These are phyloP conservation scores for Mixia osmundae DNA, from an alignment of 1,284 basidiomycete genomes.

Conservation along the genomic window DNA sequence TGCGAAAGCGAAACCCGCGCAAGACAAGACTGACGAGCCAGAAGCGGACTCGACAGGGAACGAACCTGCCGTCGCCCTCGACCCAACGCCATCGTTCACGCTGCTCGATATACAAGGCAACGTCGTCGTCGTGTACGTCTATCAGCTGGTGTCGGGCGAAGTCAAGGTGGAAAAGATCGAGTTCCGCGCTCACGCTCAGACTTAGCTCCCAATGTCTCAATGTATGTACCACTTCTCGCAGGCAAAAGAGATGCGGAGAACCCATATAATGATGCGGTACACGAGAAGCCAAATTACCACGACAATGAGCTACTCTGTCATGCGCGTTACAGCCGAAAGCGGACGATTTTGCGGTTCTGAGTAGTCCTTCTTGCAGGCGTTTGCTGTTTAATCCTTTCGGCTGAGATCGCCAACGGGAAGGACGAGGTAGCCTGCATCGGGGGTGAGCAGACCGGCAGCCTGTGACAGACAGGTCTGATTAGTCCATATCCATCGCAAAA, in stretches of 20 bases:
- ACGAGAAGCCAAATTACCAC: no score
- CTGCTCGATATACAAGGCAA: slow-evolving; percentile 86
- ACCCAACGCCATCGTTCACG: slow-evolving; percentile 59
- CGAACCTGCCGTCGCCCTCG: slow-evolving; percentile 19
- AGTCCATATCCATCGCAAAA: no score
- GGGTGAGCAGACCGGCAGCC: slow-evolving; percentile 20
- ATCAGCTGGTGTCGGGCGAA: slow-evolving; percentile 78
- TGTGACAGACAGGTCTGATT: background rate
- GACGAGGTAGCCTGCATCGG: slow-evolving; percentile 22
- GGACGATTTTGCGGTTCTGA: no score
- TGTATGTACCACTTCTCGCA: no score
- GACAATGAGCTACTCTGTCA: no score
- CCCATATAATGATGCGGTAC: no score
- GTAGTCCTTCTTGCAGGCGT: no score
- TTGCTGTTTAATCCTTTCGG: no score
- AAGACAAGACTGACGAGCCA: background rate
- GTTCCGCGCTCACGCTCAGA: no score
- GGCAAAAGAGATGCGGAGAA: no score
- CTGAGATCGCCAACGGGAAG: background rate
- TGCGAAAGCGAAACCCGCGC: background rate
- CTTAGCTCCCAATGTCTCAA: no score
- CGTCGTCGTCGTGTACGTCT: slow-evolving; percentile 85
- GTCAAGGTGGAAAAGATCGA: slow-evolving; percentile 32
- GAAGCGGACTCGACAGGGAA: slow-evolving; percentile 1
- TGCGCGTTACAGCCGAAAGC: no score